Conservation (phyloP, 176 grass and related monocot genomes). For the bread wheat (Triticum aestivum) region DNA sequence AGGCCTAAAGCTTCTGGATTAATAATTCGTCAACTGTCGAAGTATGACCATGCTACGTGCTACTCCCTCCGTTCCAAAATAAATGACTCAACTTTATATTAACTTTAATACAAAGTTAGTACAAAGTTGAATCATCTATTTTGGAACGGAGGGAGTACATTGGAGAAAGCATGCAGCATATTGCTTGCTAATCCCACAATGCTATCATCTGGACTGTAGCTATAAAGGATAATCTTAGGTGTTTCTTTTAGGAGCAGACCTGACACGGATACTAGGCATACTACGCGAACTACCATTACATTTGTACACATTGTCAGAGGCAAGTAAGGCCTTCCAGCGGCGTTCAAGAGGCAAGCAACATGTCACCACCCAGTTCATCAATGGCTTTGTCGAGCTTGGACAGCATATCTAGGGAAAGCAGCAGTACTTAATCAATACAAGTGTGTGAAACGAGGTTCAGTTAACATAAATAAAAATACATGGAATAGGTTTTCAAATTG, state of each 20-base stretch:
- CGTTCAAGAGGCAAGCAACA: slow-evolving; percentile 28
- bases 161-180: not conserved
- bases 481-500: not conserved
- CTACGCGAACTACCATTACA: not conserved
- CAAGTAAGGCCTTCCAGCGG: slow-evolving; percentile 7
- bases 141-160: not conserved
- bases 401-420: slow-evolving; percentile 56
- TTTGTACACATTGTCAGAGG: not conserved
- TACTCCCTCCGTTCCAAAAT: too few species aligned
- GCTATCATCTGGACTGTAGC: not conserved
- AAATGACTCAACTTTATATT: too few species aligned
- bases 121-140: too few species aligned
- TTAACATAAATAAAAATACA: not conserved
- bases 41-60: not conserved
- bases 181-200: not conserved
- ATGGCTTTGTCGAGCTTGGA: slow-evolving; percentile 60
- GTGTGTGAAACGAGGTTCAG: not conserved
- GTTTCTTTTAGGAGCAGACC: not conserved
- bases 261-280: not conserved
- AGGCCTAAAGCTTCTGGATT: not conserved
- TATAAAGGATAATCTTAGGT: not conserved
- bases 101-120: too few species aligned
- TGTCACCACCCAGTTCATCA: slow-evolving; percentile 59
- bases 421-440: slow-evolving; percentile 3
- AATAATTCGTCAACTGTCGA: not conserved